Percentiles rank a stretch among this genome's conserved stretches.
phyloP scores from a whole-genome alignment of 2,329 filamentous ascomycete species.

The Fusarium irregulare region DNA sequence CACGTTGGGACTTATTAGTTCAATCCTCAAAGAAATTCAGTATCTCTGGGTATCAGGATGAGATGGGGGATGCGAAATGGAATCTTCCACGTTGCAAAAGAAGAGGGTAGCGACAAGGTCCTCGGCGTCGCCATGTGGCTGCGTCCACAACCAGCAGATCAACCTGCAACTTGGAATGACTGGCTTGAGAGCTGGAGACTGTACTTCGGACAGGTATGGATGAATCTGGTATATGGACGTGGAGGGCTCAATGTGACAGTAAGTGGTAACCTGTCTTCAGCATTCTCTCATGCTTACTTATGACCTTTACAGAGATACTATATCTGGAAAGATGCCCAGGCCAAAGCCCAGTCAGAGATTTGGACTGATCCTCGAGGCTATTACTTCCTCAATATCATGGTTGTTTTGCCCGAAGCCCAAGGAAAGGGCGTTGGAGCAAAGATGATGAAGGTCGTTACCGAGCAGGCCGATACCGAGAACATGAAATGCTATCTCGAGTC shows the following conservation, averaged over 20 bases:
- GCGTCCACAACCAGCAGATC: constrained; percentile 61
- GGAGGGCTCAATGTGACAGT: constrained; percentile 74
- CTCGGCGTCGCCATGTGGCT: constrained; percentile 81
- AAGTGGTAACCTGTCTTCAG: background rate
- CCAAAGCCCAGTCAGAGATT: constrained; percentile 67
- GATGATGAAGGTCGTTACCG: constrained; percentile 72
- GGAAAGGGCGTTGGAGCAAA: constrained; percentile 73
- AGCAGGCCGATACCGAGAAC: constrained; percentile 71
- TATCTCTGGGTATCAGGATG: constrained; percentile 73
- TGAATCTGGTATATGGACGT: constrained; percentile 75
- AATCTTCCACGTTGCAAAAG: constrained; percentile 76
- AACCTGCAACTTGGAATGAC: constrained; percentile 67
- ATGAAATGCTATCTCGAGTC: constrained; percentile 78
- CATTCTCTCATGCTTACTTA: background rate
- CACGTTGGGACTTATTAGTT: constrained; percentile 56
- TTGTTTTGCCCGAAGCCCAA: constrained; percentile 72
- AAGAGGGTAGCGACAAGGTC: constrained; percentile 64
- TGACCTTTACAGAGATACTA: constrained; percentile 65
- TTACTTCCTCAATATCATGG: constrained; percentile 82
- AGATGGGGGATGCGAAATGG: constrained; percentile 76
- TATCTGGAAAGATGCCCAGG: constrained; percentile 77
- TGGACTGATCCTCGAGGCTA: constrained; percentile 76
- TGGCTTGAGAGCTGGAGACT: constrained; percentile 74
- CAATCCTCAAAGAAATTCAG: constrained; percentile 68
- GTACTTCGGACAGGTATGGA: constrained; percentile 72